phyloP scores from a whole-genome alignment of 768 basidiomycete species.

The Lactarius psammicola region DNA sequence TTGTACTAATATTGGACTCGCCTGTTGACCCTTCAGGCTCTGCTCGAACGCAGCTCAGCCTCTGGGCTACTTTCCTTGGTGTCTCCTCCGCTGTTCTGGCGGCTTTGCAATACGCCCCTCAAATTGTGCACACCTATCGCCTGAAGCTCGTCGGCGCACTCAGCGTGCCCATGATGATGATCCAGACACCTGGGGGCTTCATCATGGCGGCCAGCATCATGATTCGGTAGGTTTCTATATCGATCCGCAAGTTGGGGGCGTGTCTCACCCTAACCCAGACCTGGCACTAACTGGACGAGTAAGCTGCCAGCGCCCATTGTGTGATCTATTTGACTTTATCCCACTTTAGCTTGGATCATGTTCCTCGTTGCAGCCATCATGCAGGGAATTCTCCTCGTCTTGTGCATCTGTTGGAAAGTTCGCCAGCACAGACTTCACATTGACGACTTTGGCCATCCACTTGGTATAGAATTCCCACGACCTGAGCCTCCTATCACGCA shows the following conservation, averaged over 20 bases:
- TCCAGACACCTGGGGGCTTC: slow-evolving; percentile 87
- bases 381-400: slow-evolving; percentile 75
- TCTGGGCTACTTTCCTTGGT: slow-evolving; percentile 88
- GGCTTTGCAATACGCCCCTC: slow-evolving; percentile 84
- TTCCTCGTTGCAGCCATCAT: slow-evolving; percentile 81
- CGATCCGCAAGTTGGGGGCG: slow-evolving; percentile 7
- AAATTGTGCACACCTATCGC: slow-evolving; percentile 75
- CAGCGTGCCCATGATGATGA: slow-evolving; percentile 93
- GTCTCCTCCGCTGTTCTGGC: slow-evolving; percentile 76
- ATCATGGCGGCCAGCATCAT: slow-evolving; percentile 86
- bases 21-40: slow-evolving; percentile 38
- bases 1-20: slow-evolving; percentile 55
- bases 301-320: slow-evolving; percentile 29
- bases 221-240: slow-evolving; percentile 45
- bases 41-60: slow-evolving; percentile 41
- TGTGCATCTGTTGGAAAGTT: slow-evolving; percentile 85
- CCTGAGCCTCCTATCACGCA: slow-evolving; percentile 25
- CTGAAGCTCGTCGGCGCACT: slow-evolving; percentile 85
- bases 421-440: slow-evolving; percentile 73
- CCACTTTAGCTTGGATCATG: slow-evolving; percentile 65
- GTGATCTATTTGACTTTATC: not conserved
- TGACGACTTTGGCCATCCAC: slow-evolving; percentile 83
- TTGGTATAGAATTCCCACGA: slow-evolving; percentile 29
- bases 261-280: slow-evolving; percentile 40
- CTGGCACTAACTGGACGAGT: slow-evolving; percentile 87